These are phyloP conservation scores for Huntiella decipiens DNA, from an alignment of 2,329 filamentous ascomycete species.

Conservation along the genomic window DNA sequence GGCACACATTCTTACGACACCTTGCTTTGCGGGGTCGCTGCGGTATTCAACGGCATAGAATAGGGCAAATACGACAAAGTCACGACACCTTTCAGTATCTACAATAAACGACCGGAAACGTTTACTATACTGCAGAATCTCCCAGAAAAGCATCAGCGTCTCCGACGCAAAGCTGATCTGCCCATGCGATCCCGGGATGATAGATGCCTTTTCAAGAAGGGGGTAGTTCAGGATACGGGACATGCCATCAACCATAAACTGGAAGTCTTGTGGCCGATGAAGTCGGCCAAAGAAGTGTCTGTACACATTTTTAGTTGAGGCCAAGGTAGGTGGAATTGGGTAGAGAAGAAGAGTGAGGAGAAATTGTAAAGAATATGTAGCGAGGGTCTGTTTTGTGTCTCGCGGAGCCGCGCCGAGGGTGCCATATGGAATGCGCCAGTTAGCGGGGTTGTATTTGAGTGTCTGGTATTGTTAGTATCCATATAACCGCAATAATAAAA, in stretches of 20 bases:
- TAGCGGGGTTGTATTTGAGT: slow-evolving; percentile 86
- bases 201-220: slow-evolving; percentile 71
- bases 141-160: slow-evolving; percentile 95
- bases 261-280: slow-evolving; percentile 88
- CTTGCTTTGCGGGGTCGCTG: slow-evolving; percentile 70
- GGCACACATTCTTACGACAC: slow-evolving; percentile 90
- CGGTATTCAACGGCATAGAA: slow-evolving; percentile 90
- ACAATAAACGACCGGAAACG: slow-evolving; percentile 92
- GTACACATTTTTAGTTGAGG: slow-evolving; percentile 72
- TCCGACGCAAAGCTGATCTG: slow-evolving; percentile 57
- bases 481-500: not conserved
- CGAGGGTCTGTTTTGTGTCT: slow-evolving; percentile 73
- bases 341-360: slow-evolving; percentile 74
- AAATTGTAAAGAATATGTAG: slow-evolving; percentile 81
- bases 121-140: slow-evolving; percentile 92
- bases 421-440: slow-evolving; percentile 88
- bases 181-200: slow-evolving; percentile 51
- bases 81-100: slow-evolving; percentile 80
- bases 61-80: slow-evolving; percentile 75
- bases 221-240: slow-evolving; percentile 82
- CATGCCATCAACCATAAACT: slow-evolving; percentile 92
- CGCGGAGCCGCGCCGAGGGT: slow-evolving; percentile 60
- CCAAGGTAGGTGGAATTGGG: slow-evolving; percentile 59
- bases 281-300: slow-evolving; percentile 79
- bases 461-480: slow-evolving; percentile 32